A percentile compares a stretch with the other conserved stretches of the same genome.
Conservation (phyloP, 2,329 filamentous ascomycete species). For the Neofusicoccum laricinum region DNA sequence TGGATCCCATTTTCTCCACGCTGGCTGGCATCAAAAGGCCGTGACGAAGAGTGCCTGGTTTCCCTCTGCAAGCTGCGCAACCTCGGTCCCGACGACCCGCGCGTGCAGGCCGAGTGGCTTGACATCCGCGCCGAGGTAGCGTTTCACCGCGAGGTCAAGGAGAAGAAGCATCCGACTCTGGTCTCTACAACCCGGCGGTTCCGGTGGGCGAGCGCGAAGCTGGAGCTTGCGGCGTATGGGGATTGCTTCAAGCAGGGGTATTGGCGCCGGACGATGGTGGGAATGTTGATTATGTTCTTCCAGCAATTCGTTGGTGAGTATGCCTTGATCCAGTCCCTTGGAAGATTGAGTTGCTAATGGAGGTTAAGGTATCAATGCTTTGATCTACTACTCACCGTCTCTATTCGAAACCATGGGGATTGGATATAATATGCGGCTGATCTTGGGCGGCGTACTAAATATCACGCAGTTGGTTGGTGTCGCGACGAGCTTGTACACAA, state of each 20-base stretch:
- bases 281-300: conserved; percentile 43
- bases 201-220: conserved; percentile 34
- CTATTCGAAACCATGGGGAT: conserved; percentile 43
- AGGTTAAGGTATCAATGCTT: conserved; percentile 36
- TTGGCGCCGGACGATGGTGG: conserved; percentile 43
- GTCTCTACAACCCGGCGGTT: conserved; percentile 18
- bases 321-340: too few species aligned
- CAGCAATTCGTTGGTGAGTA: conserved; percentile 38
- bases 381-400: conserved; percentile 50
- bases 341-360: too few species aligned
- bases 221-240: conserved; percentile 46
- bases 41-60: conserved; percentile 48
- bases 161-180: conserved; percentile 34
- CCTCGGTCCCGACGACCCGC: conserved; percentile 47
- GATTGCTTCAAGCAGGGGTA: conserved; percentile 48
- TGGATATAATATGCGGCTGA: conserved; percentile 34
- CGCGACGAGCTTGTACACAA: conserved; percentile 38
- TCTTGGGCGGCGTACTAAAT: conserved; percentile 42
- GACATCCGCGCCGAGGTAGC: conserved; percentile 54
- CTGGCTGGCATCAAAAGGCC: conserved; percentile 49
- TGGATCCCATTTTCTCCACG: conserved; percentile 56
- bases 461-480: conserved; percentile 43
- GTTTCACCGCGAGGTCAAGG: conserved; percentile 48
- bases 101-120: conserved; percentile 52
- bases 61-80: conserved; percentile 50